Percentiles rank a stretch among this genome's conserved stretches.
Conservation (phyloP, 345 rosid genomes). For the Euphorbia pulcherrima region DNA sequence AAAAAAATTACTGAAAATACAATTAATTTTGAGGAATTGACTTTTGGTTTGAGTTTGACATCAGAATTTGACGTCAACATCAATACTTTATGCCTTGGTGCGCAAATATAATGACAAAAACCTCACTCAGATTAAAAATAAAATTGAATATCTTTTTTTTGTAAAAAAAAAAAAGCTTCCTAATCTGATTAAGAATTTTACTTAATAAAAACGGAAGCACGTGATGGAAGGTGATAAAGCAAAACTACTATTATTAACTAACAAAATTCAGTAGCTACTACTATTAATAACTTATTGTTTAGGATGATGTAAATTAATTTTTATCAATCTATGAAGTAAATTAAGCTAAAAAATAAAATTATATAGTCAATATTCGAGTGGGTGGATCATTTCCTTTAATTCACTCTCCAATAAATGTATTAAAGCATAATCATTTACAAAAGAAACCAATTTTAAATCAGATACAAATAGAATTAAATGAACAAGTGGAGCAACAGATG, state of each 20-base stretch:
- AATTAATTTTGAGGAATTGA: too few species aligned
- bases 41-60: too few species aligned
- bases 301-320: not conserved
- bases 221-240: not conserved
- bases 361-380: not conserved
- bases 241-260: not conserved
- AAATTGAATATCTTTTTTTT: too few species aligned
- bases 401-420: not conserved
- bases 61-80: too few species aligned
- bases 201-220: not conserved
- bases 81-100: too few species aligned
- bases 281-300: not conserved
- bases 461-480: slow-evolving; percentile 15
- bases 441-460: not conserved
- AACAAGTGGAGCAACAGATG: not conserved
- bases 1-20: too few species aligned
- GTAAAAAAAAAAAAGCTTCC: too few species aligned
- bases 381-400: not conserved
- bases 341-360: not conserved
- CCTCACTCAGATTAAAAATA: too few species aligned
- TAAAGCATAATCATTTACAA: not conserved
- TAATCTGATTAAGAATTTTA: too few species aligned
- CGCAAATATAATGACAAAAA: too few species aligned
- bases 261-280: too few species aligned
- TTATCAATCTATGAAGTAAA: not conserved